Base-by-base conservation (phyloP, 2,329 filamentous ascomycete genomes). In the Rutstroemia sp. region DNA sequence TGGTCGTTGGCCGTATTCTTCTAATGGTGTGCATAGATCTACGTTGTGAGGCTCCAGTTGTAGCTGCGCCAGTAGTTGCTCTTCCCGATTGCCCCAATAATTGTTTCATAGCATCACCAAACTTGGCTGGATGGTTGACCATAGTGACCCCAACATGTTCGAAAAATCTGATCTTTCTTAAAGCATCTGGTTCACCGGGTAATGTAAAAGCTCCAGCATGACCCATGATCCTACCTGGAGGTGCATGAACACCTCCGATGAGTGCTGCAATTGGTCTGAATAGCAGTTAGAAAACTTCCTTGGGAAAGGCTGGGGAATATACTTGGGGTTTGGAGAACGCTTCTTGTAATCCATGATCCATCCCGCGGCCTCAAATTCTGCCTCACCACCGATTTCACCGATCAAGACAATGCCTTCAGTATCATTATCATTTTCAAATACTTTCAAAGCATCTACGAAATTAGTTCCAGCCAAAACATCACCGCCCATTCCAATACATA, bases 201-300 rank as follows among this genome's bases (percentile, higher is more conserved):
- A 83, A 77, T 53, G 77, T 76, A 75, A 88, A 89, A 14, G 88
- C 88, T 45, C 88, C 88, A 9, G 88, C 86, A 68, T 92, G 88
- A 9, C 88, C 88, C 87, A 92, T 91, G 45, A 89, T 78, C 21
- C 80, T 78, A 14, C 83, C 83, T 16, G 75, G 73, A 5, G 79
- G 78, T n/a, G 84, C 84, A 60, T 81, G 73, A 48, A 84, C 72
- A 4, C 88, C 88, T 30, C 81, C 87, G 27, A 92, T 76, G 5
- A 90, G 74, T 48, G 84, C 88, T 65, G 86, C 83, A 46, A 92
- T 88, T 0, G 88, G 88, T 64, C 83, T 86, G 57, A 16, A 10
- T 34, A 34, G 30, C 30, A 34, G 30, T 34, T 12, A 34, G 30
- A 12, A 34, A 12, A 14, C 10, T 34, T 10, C 30, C 30, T 34